Base-by-base conservation (phyloP, 768 basidiomycete species). In the Lactifluus subvellereus region DNA sequence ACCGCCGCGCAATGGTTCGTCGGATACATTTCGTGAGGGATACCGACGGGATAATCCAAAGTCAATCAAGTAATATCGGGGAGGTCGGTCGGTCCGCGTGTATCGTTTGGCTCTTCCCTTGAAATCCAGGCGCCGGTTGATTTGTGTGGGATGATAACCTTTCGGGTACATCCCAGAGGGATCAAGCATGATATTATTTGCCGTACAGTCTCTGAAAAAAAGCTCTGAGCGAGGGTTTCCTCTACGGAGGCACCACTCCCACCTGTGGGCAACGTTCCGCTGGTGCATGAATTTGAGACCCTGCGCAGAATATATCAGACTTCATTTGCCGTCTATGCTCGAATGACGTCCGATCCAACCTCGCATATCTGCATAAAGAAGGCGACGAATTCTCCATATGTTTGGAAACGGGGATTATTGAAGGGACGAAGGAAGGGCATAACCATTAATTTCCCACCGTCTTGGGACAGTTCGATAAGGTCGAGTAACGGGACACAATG, bases 31-130 rank as follows among this genome's bases (percentile, higher is more conserved):
- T 62, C 71, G 30, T 49, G 42, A 33, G 62, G 65, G 22, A 37
- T 53, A 13, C 7, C 47, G n/a, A 33, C 64, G 66, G 22, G 72
- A 70, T 10, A 71, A 38, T 14, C 72, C 73, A 49, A 73, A 73
- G 43, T 74, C 73, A 16, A 72, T 74, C 3, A 73, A 57, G 54
- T 67, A 71, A 48, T 74, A 74, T 16, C 65, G 65, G 1, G 70
- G 68, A 40, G 65, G 67, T 9, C 53, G 58, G 20, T 69, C 50
- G 2, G 73, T 74, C 7, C 73, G 68, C 20, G 69, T 56, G 16
- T 51, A 52, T 27, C 66, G 55, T 45, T 67, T 68, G 40, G 60
- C 55, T n/a, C 16, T n/a, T 47, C 60, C 18, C 32, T 62, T 55
- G 9, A 56, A 62, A 35, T 62, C 30, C 8, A 18, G 18, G 38